phyloP scores from a whole-genome alignment of 2,329 filamentous ascomycete genomes.

The Claviceps sp. region DNA sequence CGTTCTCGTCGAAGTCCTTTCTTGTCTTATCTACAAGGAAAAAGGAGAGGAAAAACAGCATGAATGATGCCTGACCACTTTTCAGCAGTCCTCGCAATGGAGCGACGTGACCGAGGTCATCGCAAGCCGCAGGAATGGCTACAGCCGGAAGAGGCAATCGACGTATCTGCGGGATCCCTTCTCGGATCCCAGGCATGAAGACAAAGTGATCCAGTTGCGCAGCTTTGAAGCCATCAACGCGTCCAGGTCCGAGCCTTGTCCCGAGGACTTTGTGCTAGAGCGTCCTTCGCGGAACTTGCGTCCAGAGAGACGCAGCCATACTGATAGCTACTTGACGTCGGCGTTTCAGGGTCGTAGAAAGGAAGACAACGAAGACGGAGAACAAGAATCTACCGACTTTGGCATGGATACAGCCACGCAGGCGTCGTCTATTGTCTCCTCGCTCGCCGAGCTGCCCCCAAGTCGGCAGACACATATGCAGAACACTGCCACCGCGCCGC shows the following conservation, averaged over 20 bases:
- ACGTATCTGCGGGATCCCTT: conserved; percentile 1
- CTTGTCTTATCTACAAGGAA: background rate
- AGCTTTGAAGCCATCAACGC: conserved; percentile 1
- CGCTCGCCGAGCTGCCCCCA: background rate
- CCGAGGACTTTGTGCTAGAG: conserved; percentile 3
- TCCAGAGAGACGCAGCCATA: background rate
- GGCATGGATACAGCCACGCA: conserved; percentile 13
- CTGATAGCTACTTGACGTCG: background rate
- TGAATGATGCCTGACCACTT: background rate
- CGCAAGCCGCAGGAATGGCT: background rate
- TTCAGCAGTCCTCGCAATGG: conserved; percentile 1
- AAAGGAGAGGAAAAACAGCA: background rate
- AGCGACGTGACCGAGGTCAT: conserved; percentile 1
- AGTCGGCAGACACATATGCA: background rate
- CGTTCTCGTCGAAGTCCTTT: background rate
- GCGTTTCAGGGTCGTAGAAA: conserved; percentile 8
- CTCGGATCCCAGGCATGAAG: conserved; percentile 4
- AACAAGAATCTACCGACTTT: conserved; percentile 12
- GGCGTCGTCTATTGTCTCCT: background rate
- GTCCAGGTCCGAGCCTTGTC: background rate
- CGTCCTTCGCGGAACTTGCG: conserved; percentile 1
- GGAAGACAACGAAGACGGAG: conserved; percentile 13
- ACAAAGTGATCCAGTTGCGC: conserved; percentile 2
- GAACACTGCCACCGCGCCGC: background rate
- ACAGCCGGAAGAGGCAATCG: background rate